These are phyloP conservation scores for Pichia sp. DNA, from an alignment of 1,139 yeast species.

Conservation along the genomic window DNA sequence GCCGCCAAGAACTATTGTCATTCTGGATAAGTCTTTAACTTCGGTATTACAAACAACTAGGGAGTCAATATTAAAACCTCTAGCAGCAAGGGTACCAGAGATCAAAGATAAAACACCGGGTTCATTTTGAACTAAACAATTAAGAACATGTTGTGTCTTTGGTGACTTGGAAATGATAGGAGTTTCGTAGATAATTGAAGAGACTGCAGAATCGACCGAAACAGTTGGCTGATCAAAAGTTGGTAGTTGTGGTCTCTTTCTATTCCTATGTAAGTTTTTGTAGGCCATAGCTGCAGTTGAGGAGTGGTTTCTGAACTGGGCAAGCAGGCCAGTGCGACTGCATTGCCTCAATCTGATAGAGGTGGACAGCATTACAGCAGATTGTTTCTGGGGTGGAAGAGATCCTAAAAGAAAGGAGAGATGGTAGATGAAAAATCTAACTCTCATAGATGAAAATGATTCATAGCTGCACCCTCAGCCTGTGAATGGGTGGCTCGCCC, in stretches of 20 bases:
- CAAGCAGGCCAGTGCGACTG: conserved; percentile 8
- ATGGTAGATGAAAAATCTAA: not conserved
- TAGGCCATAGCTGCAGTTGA: conserved; percentile 95
- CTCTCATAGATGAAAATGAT: no score
- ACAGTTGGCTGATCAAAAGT: conserved; percentile 92
- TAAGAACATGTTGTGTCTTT: conserved; percentile 77
- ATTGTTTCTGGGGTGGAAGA: not conserved
- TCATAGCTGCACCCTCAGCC: no score
- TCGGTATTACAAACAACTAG: conserved; percentile 95
- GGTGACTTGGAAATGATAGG: conserved; percentile 69
- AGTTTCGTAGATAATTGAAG: conserved; percentile 89
- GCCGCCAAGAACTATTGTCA: conserved; percentile 93
- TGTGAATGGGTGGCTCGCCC: no score
- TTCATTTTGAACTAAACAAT: conserved; percentile 96
- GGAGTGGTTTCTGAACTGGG: conserved; percentile 12
- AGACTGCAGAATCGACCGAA: conserved; percentile 94
- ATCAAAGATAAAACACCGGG: conserved; percentile 95
- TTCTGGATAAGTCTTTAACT: conserved; percentile 88
- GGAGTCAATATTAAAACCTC: conserved; percentile 97
- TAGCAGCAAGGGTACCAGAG: conserved; percentile 92
- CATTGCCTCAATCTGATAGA: conserved; percentile 9
- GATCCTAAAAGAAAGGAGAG: not conserved
- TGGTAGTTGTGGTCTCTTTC: conserved; percentile 85
- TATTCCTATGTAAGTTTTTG: conserved; percentile 81
- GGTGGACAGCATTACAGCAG: conserved; percentile 8